Conservation (phyloP, 2,329 filamentous ascomycete genomes). For the Cytospora leucostoma region DNA sequence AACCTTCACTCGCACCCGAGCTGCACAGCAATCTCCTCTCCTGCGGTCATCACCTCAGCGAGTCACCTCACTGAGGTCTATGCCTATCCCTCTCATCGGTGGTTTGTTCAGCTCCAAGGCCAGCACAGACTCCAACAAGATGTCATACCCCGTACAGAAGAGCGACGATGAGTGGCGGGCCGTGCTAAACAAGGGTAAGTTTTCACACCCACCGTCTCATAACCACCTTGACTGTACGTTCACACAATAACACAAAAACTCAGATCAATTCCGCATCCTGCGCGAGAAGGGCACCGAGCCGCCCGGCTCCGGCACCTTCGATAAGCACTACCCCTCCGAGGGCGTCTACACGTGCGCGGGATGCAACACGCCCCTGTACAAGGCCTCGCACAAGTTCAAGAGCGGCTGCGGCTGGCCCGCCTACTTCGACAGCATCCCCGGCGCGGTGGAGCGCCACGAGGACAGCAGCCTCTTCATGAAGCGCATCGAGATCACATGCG, state of each 20-base stretch:
- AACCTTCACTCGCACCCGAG: conserved; percentile 43
- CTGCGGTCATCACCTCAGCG: conserved; percentile 31
- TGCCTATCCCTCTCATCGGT: conserved; percentile 80
- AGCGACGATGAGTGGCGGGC: conserved; percentile 85
- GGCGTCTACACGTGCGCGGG: conserved; percentile 88
- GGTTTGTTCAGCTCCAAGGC: conserved; percentile 69
- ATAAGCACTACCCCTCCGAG: conserved; percentile 76
- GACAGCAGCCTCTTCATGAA: conserved; percentile 79
- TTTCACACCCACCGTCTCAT: not conserved
- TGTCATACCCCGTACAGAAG: conserved; percentile 80
- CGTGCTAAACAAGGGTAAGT: conserved; percentile 64
- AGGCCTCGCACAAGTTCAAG: conserved; percentile 91
- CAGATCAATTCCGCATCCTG: conserved; percentile 94
- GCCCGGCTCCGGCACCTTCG: conserved; percentile 77
- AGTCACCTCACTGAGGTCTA: conserved; percentile 51
- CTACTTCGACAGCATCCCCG: conserved; percentile 93
- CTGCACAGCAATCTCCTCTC: conserved; percentile 28
- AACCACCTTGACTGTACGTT: not conserved
- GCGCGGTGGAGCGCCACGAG: conserved; percentile 79
- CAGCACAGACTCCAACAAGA: conserved; percentile 55
- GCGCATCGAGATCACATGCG: conserved; percentile 90
- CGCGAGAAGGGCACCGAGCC: conserved; percentile 89
- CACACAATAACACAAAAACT: conserved; percentile 1
- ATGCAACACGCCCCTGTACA: conserved; percentile 87
- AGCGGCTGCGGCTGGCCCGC: conserved; percentile 97